Evolutionary conservation across 805 yeast genomes (phyloP).

Genomic region (Pichia gijzeniarum): DNA sequence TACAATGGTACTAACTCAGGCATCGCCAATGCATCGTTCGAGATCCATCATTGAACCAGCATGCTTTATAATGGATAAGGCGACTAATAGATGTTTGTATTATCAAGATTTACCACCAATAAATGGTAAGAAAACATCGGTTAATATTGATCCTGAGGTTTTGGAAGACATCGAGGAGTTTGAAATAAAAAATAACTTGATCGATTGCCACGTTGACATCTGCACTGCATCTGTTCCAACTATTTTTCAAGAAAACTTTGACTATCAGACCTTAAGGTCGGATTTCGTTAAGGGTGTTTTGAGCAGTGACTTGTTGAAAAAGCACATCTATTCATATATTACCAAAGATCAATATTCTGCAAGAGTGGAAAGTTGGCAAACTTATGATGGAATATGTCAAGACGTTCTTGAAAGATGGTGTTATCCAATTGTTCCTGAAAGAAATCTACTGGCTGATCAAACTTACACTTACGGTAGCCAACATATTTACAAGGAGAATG

Average conservation of each 20-base stretch:
- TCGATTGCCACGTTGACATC: conserved; percentile 94
- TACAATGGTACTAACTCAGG: conserved; percentile 88
- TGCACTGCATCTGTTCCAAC: conserved; percentile 94
- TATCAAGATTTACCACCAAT: conserved; percentile 70
- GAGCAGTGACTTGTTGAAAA: conserved; percentile 83
- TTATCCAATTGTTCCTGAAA: conserved; percentile 85
- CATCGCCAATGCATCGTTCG: conserved; percentile 78
- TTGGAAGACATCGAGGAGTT: conserved; percentile 72
- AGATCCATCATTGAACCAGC: conserved; percentile 80
- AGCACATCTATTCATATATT: conserved; percentile 84
- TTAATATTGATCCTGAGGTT: conserved; percentile 77
- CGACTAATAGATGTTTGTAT: conserved; percentile 69
- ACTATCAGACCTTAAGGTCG: conserved; percentile 76
- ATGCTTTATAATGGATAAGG: conserved; percentile 71
- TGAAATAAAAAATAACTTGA: conserved; percentile 80
- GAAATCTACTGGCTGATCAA: conserved; percentile 65
- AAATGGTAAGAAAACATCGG: conserved; percentile 40
- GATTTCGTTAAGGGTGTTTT: conserved; percentile 91
- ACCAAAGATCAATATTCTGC: conserved; percentile 81
- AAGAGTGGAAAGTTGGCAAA: conserved; percentile 91
- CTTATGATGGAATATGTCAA: conserved; percentile 86
- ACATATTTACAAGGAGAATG: conserved; percentile 83
- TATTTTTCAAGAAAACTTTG: conserved; percentile 92
- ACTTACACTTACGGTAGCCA: conserved; percentile 75
- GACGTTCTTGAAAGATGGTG: conserved; percentile 90